Base-by-base conservation (phyloP, 768 basidiomycete species). In the Cubamyces lactineus region DNA sequence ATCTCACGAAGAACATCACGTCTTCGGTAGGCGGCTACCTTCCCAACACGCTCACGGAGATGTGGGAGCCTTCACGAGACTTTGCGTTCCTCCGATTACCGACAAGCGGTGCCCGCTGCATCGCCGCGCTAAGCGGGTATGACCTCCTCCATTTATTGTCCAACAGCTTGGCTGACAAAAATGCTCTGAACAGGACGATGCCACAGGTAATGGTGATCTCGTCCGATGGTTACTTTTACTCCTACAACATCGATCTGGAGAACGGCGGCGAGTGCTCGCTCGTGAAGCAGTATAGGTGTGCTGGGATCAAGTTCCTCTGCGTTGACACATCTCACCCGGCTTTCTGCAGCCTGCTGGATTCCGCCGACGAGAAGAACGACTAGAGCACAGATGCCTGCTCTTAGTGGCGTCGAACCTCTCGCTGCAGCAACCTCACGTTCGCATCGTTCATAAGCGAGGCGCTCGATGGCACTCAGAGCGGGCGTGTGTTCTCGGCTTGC, bases 181-280 rank as follows among this genome's bases (percentile, higher is more conserved):
- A 34, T 52, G 1, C 19, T 9, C 2, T 28, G 21, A 21, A 16
- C 70, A 95, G 93, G 17, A 94, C 94, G 7, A 91, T 92, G 76
- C 96, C 96, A 0, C 96, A 99, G 62, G 89, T 98, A 12, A 96
- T 97, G 93, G 95, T 99, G 23, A 86, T 98, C 59, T 95, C 94
- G 0, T 91, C 92, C 0, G 95, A 98, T 60, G 96, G 96, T 1
- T 91, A 94, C 68, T 96, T 97, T 73, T 98, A 99, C 71, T 86
- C 90, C 16, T 98, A 98, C 74, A 92, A 84, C 68, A 96, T 99
- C 70, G 96, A 99, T 76, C 76, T 98, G 62, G 96, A 99, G 74
- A 88, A 89, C 53, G 96, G 96, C 2, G 96, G 96, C 2, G 96
- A 99, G 75, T 98, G 96, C 69, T 84, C 89, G 19, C 74, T 99